These are phyloP conservation scores for Candida ovalis DNA, from an alignment of 805 yeast genomes.

Conservation along the genomic window DNA sequence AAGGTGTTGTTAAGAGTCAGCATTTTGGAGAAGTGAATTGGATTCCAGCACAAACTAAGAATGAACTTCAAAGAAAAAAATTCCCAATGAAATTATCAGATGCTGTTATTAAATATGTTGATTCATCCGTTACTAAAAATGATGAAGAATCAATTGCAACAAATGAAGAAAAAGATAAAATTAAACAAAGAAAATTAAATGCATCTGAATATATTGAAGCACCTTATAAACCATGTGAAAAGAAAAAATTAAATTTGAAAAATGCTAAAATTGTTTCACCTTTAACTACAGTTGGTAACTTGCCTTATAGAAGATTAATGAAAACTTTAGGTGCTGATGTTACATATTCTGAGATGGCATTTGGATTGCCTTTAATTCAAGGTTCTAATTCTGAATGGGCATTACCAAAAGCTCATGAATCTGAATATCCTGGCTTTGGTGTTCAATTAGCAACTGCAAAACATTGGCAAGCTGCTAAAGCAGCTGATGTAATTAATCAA, in stretches of 20 bases:
- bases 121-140: slow-evolving; percentile 46
- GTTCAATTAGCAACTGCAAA: slow-evolving; percentile 90
- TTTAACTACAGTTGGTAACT: slow-evolving; percentile 93
- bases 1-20: slow-evolving; percentile 30
- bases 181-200: slow-evolving; percentile 30
- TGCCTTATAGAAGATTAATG: slow-evolving; percentile 94
- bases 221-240: slow-evolving; percentile 74
- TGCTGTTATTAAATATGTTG: slow-evolving; percentile 58
- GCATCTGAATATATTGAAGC: slow-evolving; percentile 66
- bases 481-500: slow-evolving; percentile 72
- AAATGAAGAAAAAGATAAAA: slow-evolving; percentile 23
- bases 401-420: slow-evolving; percentile 77
- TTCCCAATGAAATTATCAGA: slow-evolving; percentile 57
- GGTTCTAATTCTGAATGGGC: slow-evolving; percentile 98
- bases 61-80: slow-evolving; percentile 55
- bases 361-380: slow-evolving; percentile 77
- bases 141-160: slow-evolving; percentile 34
- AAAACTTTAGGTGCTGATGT: slow-evolving; percentile 85
- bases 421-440: slow-evolving; percentile 87
- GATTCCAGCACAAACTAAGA: slow-evolving; percentile 44
- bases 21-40: slow-evolving; percentile 58
- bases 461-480: slow-evolving; percentile 91
- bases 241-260: slow-evolving; percentile 63
- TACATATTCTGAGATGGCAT: slow-evolving; percentile 95
- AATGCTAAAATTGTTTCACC: slow-evolving; percentile 90